Conservation (phyloP, 202 grass and related monocot genomes). For the Zoysia matrella region DNA sequence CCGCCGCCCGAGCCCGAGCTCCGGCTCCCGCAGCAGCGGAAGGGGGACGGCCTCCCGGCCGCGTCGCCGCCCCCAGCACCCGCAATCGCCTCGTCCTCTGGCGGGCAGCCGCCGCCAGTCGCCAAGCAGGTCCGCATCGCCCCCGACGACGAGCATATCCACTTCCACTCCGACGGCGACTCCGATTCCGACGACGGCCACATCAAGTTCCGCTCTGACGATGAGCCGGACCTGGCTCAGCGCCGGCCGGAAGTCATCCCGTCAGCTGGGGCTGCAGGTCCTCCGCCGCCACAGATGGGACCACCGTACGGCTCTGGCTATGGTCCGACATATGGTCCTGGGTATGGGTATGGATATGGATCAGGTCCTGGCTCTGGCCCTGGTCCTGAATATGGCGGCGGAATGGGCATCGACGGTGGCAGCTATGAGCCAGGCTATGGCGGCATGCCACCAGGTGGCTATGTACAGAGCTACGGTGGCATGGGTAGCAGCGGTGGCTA, state of each 20-base stretch:
- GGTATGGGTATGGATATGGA: background rate
- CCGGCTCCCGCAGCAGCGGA: conserved; percentile 64
- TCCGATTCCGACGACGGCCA: too few relatives aligned
- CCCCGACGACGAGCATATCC: background rate
- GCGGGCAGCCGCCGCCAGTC: conserved; percentile 1
- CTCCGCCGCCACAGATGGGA: too few relatives aligned
- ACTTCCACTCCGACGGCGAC: too few relatives aligned
- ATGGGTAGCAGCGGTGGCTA: background rate
- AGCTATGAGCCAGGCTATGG: too few relatives aligned
- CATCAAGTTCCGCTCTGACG: too few relatives aligned
- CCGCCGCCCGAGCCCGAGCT: conserved; percentile 59
- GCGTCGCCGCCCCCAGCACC: conserved; percentile 40
- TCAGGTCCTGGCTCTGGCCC: background rate
- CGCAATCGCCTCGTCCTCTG: conserved; percentile 31
- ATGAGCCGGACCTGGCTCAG: too few relatives aligned
- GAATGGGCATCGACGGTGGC: conserved; percentile 7
- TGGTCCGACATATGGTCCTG: conserved; percentile 42
- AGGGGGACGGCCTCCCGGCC: conserved; percentile 32
- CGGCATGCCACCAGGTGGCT: too few relatives aligned
- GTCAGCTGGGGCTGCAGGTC: too few relatives aligned
- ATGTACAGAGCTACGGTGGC: conserved; percentile 10
- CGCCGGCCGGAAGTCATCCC: too few relatives aligned
- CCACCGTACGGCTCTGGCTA: conserved; percentile 41
- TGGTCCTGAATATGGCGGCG: conserved; percentile 1
- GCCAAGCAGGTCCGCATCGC: conserved; percentile 54